phyloP scores from a whole-genome alignment of 768 basidiomycete species.

The Pholiota conissans region DNA sequence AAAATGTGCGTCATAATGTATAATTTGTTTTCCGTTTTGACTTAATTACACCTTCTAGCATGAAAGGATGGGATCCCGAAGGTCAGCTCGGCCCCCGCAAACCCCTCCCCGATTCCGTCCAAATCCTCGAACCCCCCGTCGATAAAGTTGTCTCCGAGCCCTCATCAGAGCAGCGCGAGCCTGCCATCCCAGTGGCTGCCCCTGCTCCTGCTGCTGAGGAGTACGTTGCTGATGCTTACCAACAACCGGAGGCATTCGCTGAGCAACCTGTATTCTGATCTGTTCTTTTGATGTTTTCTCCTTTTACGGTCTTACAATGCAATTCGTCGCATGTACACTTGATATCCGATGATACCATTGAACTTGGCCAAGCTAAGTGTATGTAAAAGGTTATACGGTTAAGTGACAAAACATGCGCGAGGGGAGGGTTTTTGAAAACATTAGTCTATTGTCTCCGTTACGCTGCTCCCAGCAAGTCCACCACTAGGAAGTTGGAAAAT shows the following conservation, averaged over 20 bases:
- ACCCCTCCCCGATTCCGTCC: conserved; percentile 93
- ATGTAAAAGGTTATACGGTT: no score
- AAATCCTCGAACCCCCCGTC: conserved; percentile 84
- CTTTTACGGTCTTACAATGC: conserved; percentile 13
- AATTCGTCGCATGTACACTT: conserved; percentile 9
- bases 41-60: conserved; percentile 48
- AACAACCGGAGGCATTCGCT: conserved; percentile 38
- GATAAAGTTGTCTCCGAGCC: conserved; percentile 91
- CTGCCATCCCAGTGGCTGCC: conserved; percentile 50
- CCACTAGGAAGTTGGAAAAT: conserved; percentile 43
- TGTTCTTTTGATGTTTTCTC: conserved; percentile 16
- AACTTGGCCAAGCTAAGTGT: no score
- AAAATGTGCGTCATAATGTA: conserved; percentile 77
- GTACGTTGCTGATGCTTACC: conserved; percentile 43
- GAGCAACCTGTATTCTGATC: conserved; percentile 63
- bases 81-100: conserved; percentile 87
- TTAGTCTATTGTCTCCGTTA: conserved; percentile 23
- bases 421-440: neutral
- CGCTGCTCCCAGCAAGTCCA: conserved; percentile 52
- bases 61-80: conserved; percentile 96
- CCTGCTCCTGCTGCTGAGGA: conserved; percentile 53
- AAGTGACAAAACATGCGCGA: no score
- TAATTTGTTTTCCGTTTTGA: neutral
- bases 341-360: conserved; percentile 3
- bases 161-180: conserved; percentile 86